Evolutionary conservation across 2,329 filamentous ascomycete genomes (phyloP).

Genomic region (Colletotrichum horii): DNA sequence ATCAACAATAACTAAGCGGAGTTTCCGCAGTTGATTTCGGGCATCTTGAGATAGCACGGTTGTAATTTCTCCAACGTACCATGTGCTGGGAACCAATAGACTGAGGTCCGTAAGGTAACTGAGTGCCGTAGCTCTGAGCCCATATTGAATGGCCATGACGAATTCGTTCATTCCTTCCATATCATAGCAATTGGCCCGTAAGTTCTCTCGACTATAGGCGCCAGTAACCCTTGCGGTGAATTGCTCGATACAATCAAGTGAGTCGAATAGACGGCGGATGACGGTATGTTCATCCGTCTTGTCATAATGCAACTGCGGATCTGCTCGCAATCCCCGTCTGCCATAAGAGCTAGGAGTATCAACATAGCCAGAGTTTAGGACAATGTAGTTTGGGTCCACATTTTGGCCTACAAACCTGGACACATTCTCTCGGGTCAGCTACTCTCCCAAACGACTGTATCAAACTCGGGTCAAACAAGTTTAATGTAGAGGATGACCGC

Average conservation of each 20-base stretch:
- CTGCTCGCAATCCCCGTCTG: not conserved
- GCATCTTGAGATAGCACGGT: not conserved
- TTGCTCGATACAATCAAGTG: not conserved
- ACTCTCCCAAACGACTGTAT: accelerated
- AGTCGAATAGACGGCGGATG: not conserved
- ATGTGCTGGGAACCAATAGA: not conserved
- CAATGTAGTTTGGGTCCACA: not conserved
- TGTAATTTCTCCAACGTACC: not conserved
- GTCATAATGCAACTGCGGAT: not conserved
- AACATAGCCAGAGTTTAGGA: not conserved
- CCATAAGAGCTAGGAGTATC: not conserved
- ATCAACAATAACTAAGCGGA: not conserved
- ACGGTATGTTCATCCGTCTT: not conserved
- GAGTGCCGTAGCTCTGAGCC: not conserved
- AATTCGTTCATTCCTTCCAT: not conserved
- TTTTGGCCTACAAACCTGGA: not conserved
- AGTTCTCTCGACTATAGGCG: not conserved
- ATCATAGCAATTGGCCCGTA: conserved; percentile 1
- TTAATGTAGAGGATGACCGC: accelerated
- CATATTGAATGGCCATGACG: not conserved
- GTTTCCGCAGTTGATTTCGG: not conserved
- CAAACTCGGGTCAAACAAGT: too few species aligned
- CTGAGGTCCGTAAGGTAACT: not conserved
- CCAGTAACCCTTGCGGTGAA: not conserved
- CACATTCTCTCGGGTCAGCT: not conserved